Base-by-base conservation (phyloP, 225 moss, liverwort and hornwort species). In the Ulota crispa region DNA sequence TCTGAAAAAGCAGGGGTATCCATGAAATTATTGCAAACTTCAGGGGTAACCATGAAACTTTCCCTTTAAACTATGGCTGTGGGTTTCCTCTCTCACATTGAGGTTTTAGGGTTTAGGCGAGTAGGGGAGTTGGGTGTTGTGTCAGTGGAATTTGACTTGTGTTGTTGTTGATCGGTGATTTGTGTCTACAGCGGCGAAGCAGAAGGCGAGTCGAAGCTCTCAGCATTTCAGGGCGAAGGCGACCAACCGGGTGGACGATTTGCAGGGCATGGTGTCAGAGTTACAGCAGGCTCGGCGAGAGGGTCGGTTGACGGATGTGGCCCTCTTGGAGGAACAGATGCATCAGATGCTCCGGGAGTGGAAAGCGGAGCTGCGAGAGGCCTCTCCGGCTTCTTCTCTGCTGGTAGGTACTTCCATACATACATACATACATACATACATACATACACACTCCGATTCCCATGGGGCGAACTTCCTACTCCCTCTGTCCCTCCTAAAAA, bases 311-410 rank as follows among this genome's bases (percentile, higher is more conserved):
- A 91, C 89, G 83, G 91, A 91, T 83, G 87, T 91, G 55, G 83
- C 91, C 53, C 83, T 91, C 26, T 57, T 89, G 85, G 91, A 91
- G 85, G 91, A 91, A 73, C 91, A 91, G 80, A 91, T 91, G 91
- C 87, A 89, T 77, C 91, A 85, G 83, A 87, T 87, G 89, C 83
- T 91, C 36, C 68, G 91, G 20, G 91, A 91, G 72, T 91, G 91
- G 91, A 91, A 89, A 65, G 87, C 83, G 12, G 91, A 91, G 83
- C 85, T 91, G 47, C 91, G 91, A 64, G 91, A 91, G 81, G 89
- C 91, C 12, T 91, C 91, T 8, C 89, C 89, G 31, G 84, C 89
- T 42, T 83, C 89, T 64, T 91, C 91, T 76, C 82, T 91, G 70
- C 85, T 91, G 91, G 91, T 91, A 75, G 76, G 83, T 68, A 9